These are phyloP conservation scores for Stramenopiles sp. DNA, from an alignment of 352 stramenopile species.

Conservation along the genomic window DNA sequence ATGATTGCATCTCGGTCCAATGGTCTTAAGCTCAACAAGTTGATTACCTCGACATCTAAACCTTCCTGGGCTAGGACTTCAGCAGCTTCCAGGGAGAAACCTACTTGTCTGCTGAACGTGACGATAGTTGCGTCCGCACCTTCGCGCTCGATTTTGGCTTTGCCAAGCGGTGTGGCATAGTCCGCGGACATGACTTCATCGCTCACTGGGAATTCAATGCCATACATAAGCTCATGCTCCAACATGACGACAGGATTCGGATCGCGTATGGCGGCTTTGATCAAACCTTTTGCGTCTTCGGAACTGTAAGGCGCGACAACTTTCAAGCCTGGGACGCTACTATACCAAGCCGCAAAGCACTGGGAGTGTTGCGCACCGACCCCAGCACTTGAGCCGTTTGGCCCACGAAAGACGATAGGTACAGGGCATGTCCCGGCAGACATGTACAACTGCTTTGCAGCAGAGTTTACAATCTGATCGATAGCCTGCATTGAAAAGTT, in stretches of 20 bases:
- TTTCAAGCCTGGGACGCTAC: slow-evolving; percentile 87
- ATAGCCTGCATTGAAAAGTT: slow-evolving; percentile 99
- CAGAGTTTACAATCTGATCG: slow-evolving; percentile 98
- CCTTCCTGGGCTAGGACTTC: slow-evolving; percentile 75
- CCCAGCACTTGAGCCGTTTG: slow-evolving; percentile 88
- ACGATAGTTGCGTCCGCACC: slow-evolving; percentile 95
- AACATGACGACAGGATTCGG: slow-evolving; percentile 95
- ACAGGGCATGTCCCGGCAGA: slow-evolving; percentile 86
- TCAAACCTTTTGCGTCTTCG: slow-evolving; percentile 91
- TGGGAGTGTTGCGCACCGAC: slow-evolving; percentile 98
- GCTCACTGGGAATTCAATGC: slow-evolving; percentile 27
- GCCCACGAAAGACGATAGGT: slow-evolving; percentile 96
- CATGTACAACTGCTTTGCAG: slow-evolving; percentile 99
- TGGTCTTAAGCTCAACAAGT: slow-evolving; percentile 72
- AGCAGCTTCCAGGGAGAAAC: slow-evolving; percentile 81
- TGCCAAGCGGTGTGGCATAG: slow-evolving; percentile 68
- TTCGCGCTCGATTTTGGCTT: slow-evolving; percentile 26
- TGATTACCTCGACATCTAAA: slow-evolving; percentile 85
- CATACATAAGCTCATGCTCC: slow-evolving; percentile 98
- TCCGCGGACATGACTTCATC: slow-evolving; percentile 89
- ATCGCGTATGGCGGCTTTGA: slow-evolving; percentile 97
- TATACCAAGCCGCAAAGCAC: slow-evolving; percentile 97
- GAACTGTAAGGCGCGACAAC: slow-evolving; percentile 86
- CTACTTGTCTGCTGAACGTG: slow-evolving; percentile 88
- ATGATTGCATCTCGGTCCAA: slow-evolving; percentile 92